A percentile compares a stretch with the other conserved stretches of the same genome.
These are phyloP conservation scores for Osmanthus fragrans DNA, from an alignment of 257 asterid species.

Conservation along the genomic window DNA sequence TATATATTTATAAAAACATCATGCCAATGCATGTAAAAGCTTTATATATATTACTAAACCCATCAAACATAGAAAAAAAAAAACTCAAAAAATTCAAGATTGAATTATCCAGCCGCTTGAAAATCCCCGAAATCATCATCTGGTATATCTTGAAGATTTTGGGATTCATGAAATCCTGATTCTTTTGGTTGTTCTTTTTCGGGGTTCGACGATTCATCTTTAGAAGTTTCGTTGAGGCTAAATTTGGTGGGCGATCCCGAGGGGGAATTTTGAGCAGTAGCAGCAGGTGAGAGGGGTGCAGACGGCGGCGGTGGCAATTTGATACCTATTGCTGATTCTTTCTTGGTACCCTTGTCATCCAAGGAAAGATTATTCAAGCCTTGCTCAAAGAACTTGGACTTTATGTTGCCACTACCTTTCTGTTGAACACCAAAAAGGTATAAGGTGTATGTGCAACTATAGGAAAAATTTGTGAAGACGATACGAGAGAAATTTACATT, in stretches of 20 bases:
- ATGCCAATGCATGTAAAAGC: neutral
- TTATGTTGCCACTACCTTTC: conserved; percentile 56
- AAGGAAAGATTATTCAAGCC: conserved; percentile 63
- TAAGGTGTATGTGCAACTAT: conserved; percentile 15
- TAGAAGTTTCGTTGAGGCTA: conserved; percentile 38
- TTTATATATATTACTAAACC: conserved; percentile 14
- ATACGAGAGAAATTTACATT: conserved; percentile 43
- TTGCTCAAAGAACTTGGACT: conserved; percentile 87
- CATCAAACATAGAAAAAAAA: conserved; percentile 23
- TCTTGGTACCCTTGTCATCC: conserved; percentile 56
- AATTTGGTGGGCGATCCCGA: conserved; percentile 36
- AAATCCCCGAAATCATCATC: conserved; percentile 98
- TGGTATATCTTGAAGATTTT: conserved; percentile 42
- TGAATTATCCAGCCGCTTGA: conserved; percentile 75
- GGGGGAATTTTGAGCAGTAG: conserved; percentile 42
- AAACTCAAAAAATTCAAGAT: conserved; percentile 11
- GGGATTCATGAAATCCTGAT: conserved; percentile 29
- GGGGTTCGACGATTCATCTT: conserved; percentile 24
- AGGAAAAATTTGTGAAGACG: neutral
- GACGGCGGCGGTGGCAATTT: conserved; percentile 81
- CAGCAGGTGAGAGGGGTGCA: conserved; percentile 60
- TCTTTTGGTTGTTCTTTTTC: conserved; percentile 33
- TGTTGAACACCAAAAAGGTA: conserved; percentile 25
- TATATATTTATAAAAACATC: neutral
- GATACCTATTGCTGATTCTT: conserved; percentile 46